Evolutionary conservation across 345 rosid species (phyloP).

Genomic region (Pistacia atlantica): DNA sequence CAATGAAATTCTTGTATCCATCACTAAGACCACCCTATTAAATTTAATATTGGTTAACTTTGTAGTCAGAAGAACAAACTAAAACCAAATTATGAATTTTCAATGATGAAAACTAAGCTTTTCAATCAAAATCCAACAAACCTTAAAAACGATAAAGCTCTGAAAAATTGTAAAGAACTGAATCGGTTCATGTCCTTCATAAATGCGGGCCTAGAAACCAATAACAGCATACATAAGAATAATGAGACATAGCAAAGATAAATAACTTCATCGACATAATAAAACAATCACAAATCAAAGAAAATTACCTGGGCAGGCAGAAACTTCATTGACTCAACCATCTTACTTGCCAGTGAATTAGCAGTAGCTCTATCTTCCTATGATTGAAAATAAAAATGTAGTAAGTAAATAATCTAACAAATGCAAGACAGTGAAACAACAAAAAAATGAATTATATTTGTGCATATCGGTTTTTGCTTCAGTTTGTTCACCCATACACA

Average conservation of each 20-base stretch:
- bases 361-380: conserved; percentile 92
- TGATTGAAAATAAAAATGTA: conserved; percentile 10
- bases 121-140: conserved; percentile 34
- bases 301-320: conserved; percentile 71
- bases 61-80: not conserved
- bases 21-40: conserved; percentile 89
- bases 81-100: conserved; percentile 7
- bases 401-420: not conserved
- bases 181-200: conserved; percentile 91
- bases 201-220: conserved; percentile 70
- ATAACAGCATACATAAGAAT: conserved; percentile 20
- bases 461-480: not conserved
- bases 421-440: not conserved
- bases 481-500: no score
- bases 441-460: not conserved
- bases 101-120: conserved; percentile 9
- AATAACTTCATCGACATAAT: conserved; percentile 8
- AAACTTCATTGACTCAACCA: conserved; percentile 91
- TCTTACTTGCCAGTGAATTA: conserved; percentile 71
- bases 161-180: conserved; percentile 91
- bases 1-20: conserved; percentile 76
- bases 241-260: conserved; percentile 2
- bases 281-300: conserved; percentile 6
- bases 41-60: conserved; percentile 19
- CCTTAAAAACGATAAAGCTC: conserved; percentile 90